Conservation (phyloP, 768 basidiomycete species). For the Lanmaoa pseudosensibilis region DNA sequence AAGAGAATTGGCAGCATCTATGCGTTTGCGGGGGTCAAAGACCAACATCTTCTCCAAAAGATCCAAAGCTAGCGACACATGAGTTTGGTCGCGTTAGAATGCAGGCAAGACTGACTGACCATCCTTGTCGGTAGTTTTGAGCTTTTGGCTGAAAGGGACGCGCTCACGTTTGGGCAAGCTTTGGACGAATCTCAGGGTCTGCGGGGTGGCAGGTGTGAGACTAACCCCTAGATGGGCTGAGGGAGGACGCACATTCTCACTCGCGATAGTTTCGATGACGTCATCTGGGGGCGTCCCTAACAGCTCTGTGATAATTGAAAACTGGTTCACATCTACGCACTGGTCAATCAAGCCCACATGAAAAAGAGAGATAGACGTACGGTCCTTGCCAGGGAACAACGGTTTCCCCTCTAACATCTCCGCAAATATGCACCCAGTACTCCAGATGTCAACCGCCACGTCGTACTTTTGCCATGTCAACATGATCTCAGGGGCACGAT, state of each 20-base stretch:
- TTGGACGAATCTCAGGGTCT: slow-evolving; percentile 99
- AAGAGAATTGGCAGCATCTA: slow-evolving; percentile 90
- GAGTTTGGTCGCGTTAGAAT: background rate
- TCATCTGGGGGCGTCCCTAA: slow-evolving; percentile 99
- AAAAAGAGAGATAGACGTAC: slow-evolving; percentile 52
- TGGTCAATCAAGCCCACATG: background rate
- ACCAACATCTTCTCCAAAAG: slow-evolving; percentile 98
- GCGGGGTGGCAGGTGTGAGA: slow-evolving; percentile 7
- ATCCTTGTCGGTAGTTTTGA: slow-evolving; percentile 82
- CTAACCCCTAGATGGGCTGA: background rate
- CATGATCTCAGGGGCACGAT: slow-evolving; percentile 99
- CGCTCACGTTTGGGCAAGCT: slow-evolving; percentile 95
- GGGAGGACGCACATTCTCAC: slow-evolving; percentile 77
- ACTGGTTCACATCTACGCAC: slow-evolving; percentile 93
- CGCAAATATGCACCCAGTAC: slow-evolving; percentile 98
- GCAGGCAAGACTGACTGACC: slow-evolving; percentile 46
- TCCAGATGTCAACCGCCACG: slow-evolving; percentile 99
- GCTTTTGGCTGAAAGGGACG: slow-evolving; percentile 92
- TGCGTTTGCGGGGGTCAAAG: slow-evolving; percentile 96
- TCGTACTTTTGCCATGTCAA: slow-evolving; percentile 99
- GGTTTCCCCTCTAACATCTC: slow-evolving; percentile 99
- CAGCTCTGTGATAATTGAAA: slow-evolving; percentile 98
- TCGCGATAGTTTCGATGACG: slow-evolving; percentile 98
- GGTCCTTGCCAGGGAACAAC: slow-evolving; percentile 98
- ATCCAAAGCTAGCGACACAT: slow-evolving; percentile 67